Evolutionary conservation across 768 basidiomycete genomes (phyloP), one percentile per base, ranked within the genome.

Genomic region (Tylopilus subfusipes): DNA sequence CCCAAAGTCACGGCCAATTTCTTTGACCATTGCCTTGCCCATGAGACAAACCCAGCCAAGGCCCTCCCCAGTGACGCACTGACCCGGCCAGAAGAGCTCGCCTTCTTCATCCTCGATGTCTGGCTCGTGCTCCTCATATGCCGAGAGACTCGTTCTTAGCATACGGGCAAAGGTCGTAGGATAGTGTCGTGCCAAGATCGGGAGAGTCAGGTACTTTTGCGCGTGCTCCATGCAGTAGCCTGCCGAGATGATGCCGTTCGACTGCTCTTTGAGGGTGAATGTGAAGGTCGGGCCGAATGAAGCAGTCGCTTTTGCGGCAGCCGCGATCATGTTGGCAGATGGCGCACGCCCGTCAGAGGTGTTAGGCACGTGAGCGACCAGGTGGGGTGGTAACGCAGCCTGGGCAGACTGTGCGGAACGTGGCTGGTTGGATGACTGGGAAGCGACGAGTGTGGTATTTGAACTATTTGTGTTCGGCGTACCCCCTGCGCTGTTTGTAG

Each of bases 21-120:
- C 90, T 61, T 80, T 83, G 64, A 92, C 82, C 90, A 92, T 92
- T 38, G 88, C 85, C 66, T 86, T 88, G 61, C 88, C 89, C 82
- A 92, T 85, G 27, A 87, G 75, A 68, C 89, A 91, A n/a, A 90
- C 83, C 90, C 90, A 92, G 21, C 85, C 90, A 29, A 92, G 76
- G 46, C 90, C 90, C 68, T 89, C 86, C 40, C 87, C 88, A 29
- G 80, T 86, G 54, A 83, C 75, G 33, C 80, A 76, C 62, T 88
- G 85, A 40, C 84, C 84, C 0, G 89, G 90, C 90, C 89, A 91
- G 64, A 83, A 88, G n/a, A 92, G 74, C 63, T 91, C 90, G 58
- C 89, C 87, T 67, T 90, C 89, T 59, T 90, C 86, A 61, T 92
- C 90, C 67, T 91, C 89, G 50, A 91, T 82, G 58, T 91, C 89